Evolutionary conservation across 1,139 yeast genomes (phyloP), one percentile per base, ranked within the genome.

Genomic region (Pneumocystis carinii): DNA sequence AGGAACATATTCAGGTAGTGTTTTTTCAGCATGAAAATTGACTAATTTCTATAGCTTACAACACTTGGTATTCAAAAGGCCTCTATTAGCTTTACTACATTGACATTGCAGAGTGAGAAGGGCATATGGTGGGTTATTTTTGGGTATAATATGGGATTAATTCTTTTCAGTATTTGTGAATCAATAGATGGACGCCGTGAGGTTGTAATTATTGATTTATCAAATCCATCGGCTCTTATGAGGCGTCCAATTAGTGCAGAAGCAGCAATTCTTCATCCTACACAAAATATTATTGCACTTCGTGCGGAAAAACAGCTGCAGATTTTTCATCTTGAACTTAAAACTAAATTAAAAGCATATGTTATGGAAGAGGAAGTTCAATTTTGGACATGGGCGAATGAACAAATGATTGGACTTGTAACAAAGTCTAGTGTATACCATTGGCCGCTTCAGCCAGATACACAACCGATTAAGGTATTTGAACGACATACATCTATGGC

Each of bases 241-340:
- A 84, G 95, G 72, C 90, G 94, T 77, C 87, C 87, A 74, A 94
- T 94, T 96, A 83, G 89, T 64, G 99, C 98, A 61, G 99, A 94
- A 76, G 87, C 90, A 68, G 97, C 97, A 62, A 92, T 94, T 72
- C 86, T 94, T 95, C 96, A 90, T 75, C 97, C 98, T 19, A 74
- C 78, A 37, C 86, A 89, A 74, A 83, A 85, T 75, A 90, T 92
- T 68, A 90, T 94, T 70, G 90, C 96, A 29, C 82, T 94, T 68
- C 82, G 97, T 72, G 97, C 98, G 60, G 94, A 90, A 72, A 97
- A 97, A 68, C 89, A 62, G 37, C 62, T 62, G 10, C 66, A 68
- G 65, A 87, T 92, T 70, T 95, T 92, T 77, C 89, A 94, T 75
- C 80, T 94, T 71, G 89, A 84, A 62, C 78, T 90, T 39, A 90